Base-by-base conservation (phyloP, 768 basidiomycete species). In the Fomitopsis pulvina region DNA sequence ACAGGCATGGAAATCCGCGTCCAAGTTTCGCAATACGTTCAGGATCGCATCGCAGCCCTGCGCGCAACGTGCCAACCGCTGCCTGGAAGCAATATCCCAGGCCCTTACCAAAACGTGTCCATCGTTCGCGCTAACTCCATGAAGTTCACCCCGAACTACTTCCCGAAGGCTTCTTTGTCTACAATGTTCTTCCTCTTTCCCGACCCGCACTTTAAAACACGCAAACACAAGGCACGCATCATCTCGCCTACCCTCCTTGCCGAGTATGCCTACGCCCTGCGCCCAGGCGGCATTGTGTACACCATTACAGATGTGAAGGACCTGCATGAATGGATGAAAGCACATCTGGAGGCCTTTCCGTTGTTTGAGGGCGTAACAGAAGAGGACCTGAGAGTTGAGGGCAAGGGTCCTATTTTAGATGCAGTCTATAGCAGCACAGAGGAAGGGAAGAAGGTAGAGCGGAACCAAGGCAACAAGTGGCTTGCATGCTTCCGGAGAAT, bases 191-290 rank as follows among this genome's bases (percentile, higher is more conserved):
- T 99, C 74, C 79, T 98, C 51, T 99, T 98, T 69, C 96, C 96
- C 37, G 96, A 99, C 68, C 96, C 96, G 0, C 96, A 98, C 66
- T 99, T 99, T 79, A 98, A 99, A 67, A 77, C 80, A 8, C 84
- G 94, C 60, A 99, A 99, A 67, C 95, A 98, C 75, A 99, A 99
- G 71, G 95, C 95, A 1, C 85, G 96, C 62, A 98, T 98, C 64
- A 94, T 98, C 63, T 96, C 94, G 46, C 89, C 92, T 5, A 94
- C 95, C n/a, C 77, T 99, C 26, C 78, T 98, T 18, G 93, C 96
- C 22, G 96, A 99, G 64, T 99, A 99, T 58, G 95, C 96, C 4
- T 96, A 91, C 63, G 87, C 89, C 21, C 79, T 99, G 38, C 78
- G 81, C 24, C 89, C 89, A 0, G 94, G 93, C n/a, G 96, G 96